Conservation (phyloP, 768 basidiomycete species). For the Calocera cornea region DNA sequence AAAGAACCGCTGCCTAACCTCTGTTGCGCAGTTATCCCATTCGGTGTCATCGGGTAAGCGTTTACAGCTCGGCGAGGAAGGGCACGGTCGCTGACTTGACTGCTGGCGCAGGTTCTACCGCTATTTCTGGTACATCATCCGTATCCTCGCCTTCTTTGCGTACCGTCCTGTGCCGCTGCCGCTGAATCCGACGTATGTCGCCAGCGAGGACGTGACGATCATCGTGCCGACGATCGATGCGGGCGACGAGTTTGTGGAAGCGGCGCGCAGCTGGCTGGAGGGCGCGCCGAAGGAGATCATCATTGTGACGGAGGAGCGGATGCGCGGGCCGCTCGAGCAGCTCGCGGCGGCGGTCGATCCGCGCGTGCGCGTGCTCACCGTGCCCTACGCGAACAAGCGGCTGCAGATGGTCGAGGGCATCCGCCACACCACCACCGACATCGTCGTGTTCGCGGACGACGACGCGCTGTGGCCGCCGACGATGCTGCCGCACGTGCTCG, state of each 20-base stretch:
- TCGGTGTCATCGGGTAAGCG: constrained; percentile 69
- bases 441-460: constrained; percentile 90
- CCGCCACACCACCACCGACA: constrained; percentile 77
- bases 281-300: constrained; percentile 78
- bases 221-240: constrained; percentile 95
- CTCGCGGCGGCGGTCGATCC: constrained; percentile 82
- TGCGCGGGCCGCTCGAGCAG: constrained; percentile 76
- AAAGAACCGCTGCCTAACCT: constrained; percentile 5
- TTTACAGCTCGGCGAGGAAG: background rate
- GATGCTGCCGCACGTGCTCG: constrained; percentile 73
- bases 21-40: constrained; percentile 56
- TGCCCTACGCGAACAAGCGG: constrained; percentile 87
- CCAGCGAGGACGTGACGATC: constrained; percentile 87
- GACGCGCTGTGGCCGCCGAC: constrained; percentile 94
- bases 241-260: constrained; percentile 89
- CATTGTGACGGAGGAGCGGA: constrained; percentile 74
- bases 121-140: constrained; percentile 85
- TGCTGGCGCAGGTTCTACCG: constrained; percentile 59
- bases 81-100: background rate
- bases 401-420: constrained; percentile 91
- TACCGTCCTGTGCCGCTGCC: constrained; percentile 85
- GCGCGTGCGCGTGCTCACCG: constrained; percentile 73
- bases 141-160: constrained; percentile 58
- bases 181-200: constrained; percentile 78
- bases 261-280: constrained; percentile 81